These are phyloP conservation scores for Exserohilum turcica DNA, from an alignment of 2,329 filamentous ascomycete genomes.

Conservation along the genomic window DNA sequence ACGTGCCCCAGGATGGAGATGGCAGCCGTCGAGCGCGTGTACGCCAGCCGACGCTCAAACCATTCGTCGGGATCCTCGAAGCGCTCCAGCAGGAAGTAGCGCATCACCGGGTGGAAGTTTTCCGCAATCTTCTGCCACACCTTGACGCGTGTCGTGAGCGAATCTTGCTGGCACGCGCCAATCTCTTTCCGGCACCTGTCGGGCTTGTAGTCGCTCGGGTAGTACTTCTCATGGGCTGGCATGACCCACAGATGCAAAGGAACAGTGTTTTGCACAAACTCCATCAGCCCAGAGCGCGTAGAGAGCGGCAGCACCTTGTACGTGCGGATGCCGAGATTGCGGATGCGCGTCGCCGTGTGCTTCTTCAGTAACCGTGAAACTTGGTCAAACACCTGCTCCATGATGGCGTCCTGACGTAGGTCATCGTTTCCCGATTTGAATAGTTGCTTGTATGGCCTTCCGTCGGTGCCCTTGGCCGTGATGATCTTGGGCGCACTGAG, in stretches of 20 bases:
- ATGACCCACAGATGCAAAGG: slow-evolving; percentile 91
- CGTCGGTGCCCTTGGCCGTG: slow-evolving; percentile 78
- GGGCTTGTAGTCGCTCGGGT: slow-evolving; percentile 80
- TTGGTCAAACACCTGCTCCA: slow-evolving; percentile 99
- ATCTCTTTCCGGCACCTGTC: slow-evolving; percentile 81
- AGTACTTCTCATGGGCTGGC: slow-evolving; percentile 85
- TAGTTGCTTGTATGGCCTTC: slow-evolving; percentile 81
- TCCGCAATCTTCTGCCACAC: slow-evolving; percentile 79
- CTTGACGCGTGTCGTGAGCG: slow-evolving; percentile 71
- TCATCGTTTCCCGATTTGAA: slow-evolving; percentile 97
- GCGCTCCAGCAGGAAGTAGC: slow-evolving; percentile 95
- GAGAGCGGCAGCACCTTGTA: slow-evolving; percentile 96
- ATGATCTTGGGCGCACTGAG: slow-evolving; percentile 94
- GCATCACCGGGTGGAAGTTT: slow-evolving; percentile 88
- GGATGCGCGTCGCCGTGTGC: slow-evolving; percentile 84
- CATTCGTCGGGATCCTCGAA: slow-evolving; percentile 95
- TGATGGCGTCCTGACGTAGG: slow-evolving; percentile 93
- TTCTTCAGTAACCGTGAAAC: slow-evolving; percentile 88
- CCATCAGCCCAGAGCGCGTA: slow-evolving; percentile 84
- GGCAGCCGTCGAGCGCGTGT: slow-evolving; percentile 89
- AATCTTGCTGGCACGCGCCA: slow-evolving; percentile 69
- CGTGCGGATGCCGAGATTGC: slow-evolving; percentile 86
- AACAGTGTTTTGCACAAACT: slow-evolving; percentile 93
- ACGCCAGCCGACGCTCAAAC: slow-evolving; percentile 87
- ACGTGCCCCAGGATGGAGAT: slow-evolving; percentile 95